These are phyloP conservation scores for Lachancea kluyveri DNA, from an alignment of 805 yeast species.

Conservation along the genomic window DNA sequence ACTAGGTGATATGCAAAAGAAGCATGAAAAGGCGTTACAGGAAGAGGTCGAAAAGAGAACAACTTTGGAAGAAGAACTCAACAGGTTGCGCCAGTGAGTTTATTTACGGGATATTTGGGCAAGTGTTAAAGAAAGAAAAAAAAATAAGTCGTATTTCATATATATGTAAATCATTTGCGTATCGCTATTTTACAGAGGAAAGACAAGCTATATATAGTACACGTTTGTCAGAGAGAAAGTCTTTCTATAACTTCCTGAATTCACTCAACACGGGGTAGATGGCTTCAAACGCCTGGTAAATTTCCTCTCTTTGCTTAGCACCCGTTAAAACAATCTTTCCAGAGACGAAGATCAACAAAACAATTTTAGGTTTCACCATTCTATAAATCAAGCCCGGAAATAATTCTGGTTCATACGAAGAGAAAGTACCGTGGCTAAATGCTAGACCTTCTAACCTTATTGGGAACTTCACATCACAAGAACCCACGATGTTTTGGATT, in stretches of 20 bases:
- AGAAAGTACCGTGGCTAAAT: conserved; percentile 96
- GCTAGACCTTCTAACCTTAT: conserved; percentile 96
- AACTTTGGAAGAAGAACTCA: conserved; percentile 38
- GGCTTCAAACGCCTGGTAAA: conserved; percentile 96
- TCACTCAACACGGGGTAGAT: conserved; percentile 97
- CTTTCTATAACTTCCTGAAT: conserved; percentile 63
- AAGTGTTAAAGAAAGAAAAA: background rate
- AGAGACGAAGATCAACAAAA: conserved; percentile 87
- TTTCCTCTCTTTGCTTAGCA: conserved; percentile 98
- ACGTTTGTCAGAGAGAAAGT: no score
- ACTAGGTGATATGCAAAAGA: conserved; percentile 54
- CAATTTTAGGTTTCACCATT: conserved; percentile 99
- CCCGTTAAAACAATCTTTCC: conserved; percentile 98
- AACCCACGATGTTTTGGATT: conserved; percentile 96
- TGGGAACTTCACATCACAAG: conserved; percentile 98
- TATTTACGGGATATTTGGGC: conserved; percentile 11
- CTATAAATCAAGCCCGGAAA: conserved; percentile 98
- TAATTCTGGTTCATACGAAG: conserved; percentile 95
- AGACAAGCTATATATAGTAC: no score
- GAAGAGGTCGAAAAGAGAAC: conserved; percentile 49
- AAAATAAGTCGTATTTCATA: no score
- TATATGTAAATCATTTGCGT: no score
- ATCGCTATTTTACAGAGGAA: no score
- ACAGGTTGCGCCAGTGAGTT: no score
- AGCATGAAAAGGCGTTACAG: conserved; percentile 51